Percentiles rank a stretch among this genome's conserved stretches.
Evolutionary conservation across 495 filamentous ascomycete genomes (phyloP).

Genomic region (Xylaria cubensis): DNA sequence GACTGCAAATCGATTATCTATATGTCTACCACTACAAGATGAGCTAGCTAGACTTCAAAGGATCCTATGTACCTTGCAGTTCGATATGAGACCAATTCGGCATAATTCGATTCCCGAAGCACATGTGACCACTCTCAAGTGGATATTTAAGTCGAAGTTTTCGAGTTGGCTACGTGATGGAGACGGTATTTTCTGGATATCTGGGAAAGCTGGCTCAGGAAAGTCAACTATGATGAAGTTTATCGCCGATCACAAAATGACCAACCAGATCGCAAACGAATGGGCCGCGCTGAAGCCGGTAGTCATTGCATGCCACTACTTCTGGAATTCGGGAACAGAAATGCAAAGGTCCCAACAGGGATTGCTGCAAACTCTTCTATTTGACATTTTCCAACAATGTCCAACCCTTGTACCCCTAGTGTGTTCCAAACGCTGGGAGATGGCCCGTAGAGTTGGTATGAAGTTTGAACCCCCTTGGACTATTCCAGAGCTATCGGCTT

Average conservation of each 20-base stretch:
- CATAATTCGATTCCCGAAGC: neutral
- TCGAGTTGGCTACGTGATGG: neutral
- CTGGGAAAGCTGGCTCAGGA: neutral
- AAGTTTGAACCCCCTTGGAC: neutral
- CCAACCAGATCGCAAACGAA: neutral
- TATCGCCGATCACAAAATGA: neutral
- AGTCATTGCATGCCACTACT: neutral
- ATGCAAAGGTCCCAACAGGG: constrained; percentile 4
- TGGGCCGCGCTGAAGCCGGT: neutral
- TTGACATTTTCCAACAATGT: neutral
- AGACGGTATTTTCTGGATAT: neutral
- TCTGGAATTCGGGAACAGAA: neutral
- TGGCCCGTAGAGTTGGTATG: neutral
- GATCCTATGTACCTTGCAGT: neutral
- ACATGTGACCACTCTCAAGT: neutral
- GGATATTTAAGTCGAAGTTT: neutral
- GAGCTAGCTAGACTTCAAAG: neutral
- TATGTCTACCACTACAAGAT: neutral
- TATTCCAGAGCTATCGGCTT: neutral
- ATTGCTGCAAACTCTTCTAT: neutral
- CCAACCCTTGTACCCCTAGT: neutral
- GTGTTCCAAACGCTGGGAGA: neutral
- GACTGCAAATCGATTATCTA: neutral
- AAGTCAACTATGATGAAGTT: constrained; percentile 9
- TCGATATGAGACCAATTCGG: neutral